Base-by-base conservation (phyloP, 169 alveolate species). In the Eimeria praecox region DNA sequence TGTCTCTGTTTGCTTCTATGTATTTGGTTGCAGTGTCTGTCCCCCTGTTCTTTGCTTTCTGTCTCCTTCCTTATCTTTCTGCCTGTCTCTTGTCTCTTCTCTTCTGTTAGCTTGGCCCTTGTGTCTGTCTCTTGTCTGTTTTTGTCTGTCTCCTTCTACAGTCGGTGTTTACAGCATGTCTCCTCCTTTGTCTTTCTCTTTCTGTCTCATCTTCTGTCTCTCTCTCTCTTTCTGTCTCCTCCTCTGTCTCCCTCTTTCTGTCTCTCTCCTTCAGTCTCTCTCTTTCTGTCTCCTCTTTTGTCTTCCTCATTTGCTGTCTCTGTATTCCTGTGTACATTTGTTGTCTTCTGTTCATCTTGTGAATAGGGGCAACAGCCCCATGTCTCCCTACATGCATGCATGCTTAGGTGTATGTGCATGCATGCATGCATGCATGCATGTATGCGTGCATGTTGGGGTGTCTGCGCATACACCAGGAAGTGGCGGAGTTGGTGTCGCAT, bases 401-500 rank as follows among this genome's bases (percentile, higher is more conserved):
- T 10, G 56, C 56, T 49, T 49, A 49, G 56, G 56, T 42, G 56
- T 49, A 30, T 18, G 3, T 46, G 90, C 71, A 20, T 35, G 38
- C 44, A 6, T 82, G 66, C 64, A 27, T 35, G 69, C 69, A 54
- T 85, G 33, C 83, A 16, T 87, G 59, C 69, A 40, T 87, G 18
- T 59, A 27, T 87, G 18, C 62, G 24, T 35, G 83, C 42, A 35
- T 59, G 73, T 52, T 49, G 38, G 66, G 69, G 73, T 49, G 78
- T 64, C 56, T 75, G 78, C 18, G 27, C 69, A 40, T 42, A 46
- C 35, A 33, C 38, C 78, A 95, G 97, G 97, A 95, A 8, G 96
- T 95, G 64, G 97, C 97, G 33, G 94, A 85, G 85, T 80, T 95
- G 71, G 95, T 95, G 42, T 59, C 69, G 38, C 75, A 38, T 27